Conservation (phyloP, 108 stramenopile genomes). For the Seminavis robusta region DNA sequence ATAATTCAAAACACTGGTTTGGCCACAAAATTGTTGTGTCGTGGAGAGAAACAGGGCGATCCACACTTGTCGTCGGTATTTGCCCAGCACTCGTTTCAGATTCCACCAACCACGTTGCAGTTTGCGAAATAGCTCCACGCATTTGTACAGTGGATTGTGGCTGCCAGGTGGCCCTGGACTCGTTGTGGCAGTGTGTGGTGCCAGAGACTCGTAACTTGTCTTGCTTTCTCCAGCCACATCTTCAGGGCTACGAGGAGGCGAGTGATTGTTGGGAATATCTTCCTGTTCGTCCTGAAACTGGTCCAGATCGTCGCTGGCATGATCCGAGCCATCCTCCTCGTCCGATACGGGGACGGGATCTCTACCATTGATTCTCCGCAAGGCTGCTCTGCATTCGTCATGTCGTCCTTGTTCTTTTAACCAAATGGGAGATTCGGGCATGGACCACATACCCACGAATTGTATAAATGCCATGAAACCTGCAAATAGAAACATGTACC, state of each 20-base stretch:
- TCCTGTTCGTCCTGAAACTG: too few species aligned
- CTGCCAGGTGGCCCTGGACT: too few species aligned
- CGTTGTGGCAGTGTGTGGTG: too few species aligned
- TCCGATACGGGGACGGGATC: neutral
- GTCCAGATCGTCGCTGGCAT: neutral
- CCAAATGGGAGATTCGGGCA: slow-evolving; percentile 79
- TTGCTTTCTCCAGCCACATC: too few species aligned
- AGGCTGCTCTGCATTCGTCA: slow-evolving; percentile 26
- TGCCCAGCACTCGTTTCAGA: neutral
- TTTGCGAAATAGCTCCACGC: too few species aligned
- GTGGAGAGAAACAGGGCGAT: slow-evolving; percentile 57
- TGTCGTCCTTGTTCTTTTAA: slow-evolving; percentile 33
- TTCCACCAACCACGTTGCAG: neutral
- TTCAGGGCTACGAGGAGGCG: too few species aligned
- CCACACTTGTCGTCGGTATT: slow-evolving; percentile 43
- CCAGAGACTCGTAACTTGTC: too few species aligned
- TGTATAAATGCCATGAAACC: slow-evolving; percentile 59
- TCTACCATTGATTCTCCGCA: slow-evolving; percentile 21
- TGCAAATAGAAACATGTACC: slow-evolving; percentile 53
- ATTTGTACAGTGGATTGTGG: too few species aligned
- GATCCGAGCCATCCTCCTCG: neutral
- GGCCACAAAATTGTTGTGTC: slow-evolving; percentile 75
- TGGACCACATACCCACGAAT: slow-evolving; percentile 54
- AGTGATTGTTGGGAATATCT: too few species aligned
- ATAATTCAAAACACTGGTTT: slow-evolving; percentile 63